A percentile compares a stretch with the other conserved stretches of the same genome.
Conservation (phyloP, 345 rosid species). For the Aquilaria malaccensis region DNA sequence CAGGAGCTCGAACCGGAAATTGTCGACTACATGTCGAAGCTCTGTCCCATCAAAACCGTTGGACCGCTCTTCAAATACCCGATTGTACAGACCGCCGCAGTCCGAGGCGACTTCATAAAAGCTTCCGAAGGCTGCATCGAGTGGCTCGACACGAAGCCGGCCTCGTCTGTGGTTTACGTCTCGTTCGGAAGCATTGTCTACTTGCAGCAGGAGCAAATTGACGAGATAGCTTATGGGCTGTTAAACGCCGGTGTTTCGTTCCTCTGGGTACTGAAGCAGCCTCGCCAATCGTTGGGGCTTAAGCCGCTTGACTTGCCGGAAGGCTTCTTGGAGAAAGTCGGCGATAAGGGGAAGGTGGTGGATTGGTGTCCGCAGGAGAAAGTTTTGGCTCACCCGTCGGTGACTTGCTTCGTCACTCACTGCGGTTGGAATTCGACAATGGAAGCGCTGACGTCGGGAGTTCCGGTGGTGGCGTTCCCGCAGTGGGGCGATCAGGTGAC, state of each 20-base stretch:
- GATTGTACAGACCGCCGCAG: conserved; percentile 20
- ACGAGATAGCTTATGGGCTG: conserved; percentile 65
- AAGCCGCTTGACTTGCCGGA: conserved; percentile 44
- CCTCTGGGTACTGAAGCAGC: conserved; percentile 73
- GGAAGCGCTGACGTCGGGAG: conserved; percentile 61
- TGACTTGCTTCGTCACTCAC: conserved; percentile 73
- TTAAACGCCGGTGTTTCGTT: conserved; percentile 48
- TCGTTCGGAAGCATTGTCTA: conserved; percentile 67
- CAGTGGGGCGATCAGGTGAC: conserved; percentile 93
- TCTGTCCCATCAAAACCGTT: conserved; percentile 39
- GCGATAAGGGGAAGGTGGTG: conserved; percentile 50
- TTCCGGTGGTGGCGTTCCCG: conserved; percentile 63
- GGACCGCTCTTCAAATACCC: conserved; percentile 64
- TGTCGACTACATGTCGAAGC: conserved; percentile 51
- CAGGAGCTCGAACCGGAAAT: conserved; percentile 60
- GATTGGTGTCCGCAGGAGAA: conserved; percentile 79
- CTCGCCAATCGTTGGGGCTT: conserved; percentile 26
- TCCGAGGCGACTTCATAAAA: conserved; percentile 40
- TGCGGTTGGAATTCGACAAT: conserved; percentile 93
- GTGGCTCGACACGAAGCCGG: conserved; percentile 68
- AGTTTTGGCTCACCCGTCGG: conserved; percentile 58
- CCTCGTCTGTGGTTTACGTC: conserved; percentile 67
- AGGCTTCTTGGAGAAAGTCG: conserved; percentile 45
- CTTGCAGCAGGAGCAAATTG: conserved; percentile 59
- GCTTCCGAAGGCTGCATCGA: conserved; percentile 49